Percentiles rank a stretch among this genome's conserved stretches.
phyloP scores from a whole-genome alignment of 768 basidiomycete genomes.

The Asterophora lycoperdoides region DNA sequence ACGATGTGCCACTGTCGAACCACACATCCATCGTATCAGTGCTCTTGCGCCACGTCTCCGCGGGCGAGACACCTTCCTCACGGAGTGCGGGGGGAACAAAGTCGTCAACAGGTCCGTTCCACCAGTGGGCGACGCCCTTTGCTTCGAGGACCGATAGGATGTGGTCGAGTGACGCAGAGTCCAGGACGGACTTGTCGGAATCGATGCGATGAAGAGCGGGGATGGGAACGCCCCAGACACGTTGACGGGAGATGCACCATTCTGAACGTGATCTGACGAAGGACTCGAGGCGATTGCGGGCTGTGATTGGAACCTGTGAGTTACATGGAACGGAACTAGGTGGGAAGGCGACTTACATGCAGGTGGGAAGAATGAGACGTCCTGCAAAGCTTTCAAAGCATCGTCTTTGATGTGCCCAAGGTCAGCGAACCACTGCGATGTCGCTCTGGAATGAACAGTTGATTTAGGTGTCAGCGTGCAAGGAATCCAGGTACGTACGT shows the following conservation, averaged over 20 bases:
- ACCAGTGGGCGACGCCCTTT: constrained; percentile 86
- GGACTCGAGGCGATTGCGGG: constrained; percentile 81
- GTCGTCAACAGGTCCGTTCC: constrained; percentile 78
- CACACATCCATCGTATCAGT: constrained; percentile 98
- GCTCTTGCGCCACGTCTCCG: constrained; percentile 66
- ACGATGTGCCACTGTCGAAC: constrained; percentile 97
- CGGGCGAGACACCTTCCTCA: constrained; percentile 36
- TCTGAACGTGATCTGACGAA: constrained; percentile 88
- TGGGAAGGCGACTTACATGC: constrained; percentile 44
- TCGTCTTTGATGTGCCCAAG: constrained; percentile 76
- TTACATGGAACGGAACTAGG: background rate
- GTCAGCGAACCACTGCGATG: constrained; percentile 97
- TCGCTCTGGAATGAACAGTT: constrained; percentile 51
- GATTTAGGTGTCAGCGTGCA: background rate
- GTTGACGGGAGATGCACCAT: constrained; percentile 98
- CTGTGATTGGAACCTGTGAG: constrained; percentile 33
- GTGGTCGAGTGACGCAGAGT: constrained; percentile 59
- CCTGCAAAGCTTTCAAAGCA: constrained; percentile 64
- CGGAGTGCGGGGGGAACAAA: constrained; percentile 67
- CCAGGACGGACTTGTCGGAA: constrained; percentile 63
- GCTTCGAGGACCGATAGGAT: constrained; percentile 70
- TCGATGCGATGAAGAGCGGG: constrained; percentile 73
- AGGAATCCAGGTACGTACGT: constrained; percentile 46
- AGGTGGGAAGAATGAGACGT: constrained; percentile 73
- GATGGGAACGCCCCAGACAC: constrained; percentile 97